These are phyloP conservation scores for Mycena chlorophos DNA, from an alignment of 768 basidiomycete species.

Conservation along the genomic window DNA sequence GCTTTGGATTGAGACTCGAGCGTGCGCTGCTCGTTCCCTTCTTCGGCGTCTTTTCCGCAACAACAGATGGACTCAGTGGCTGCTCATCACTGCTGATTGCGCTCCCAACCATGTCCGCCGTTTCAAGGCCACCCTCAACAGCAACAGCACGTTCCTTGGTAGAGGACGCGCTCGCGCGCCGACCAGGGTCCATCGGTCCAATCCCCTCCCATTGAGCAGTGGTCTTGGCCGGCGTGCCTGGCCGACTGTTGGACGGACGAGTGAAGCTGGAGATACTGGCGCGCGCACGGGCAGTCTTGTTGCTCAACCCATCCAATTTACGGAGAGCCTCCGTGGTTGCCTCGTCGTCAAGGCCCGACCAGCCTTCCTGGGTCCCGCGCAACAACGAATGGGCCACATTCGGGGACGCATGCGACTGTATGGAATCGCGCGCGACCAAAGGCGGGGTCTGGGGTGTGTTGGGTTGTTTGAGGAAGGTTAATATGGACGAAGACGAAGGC, in stretches of 20 bases:
- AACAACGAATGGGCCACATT: constrained; percentile 84
- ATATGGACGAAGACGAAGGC: constrained; percentile 86
- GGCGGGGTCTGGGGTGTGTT: constrained; percentile 39
- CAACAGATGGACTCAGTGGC: constrained; percentile 38
- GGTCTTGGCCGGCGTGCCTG: constrained; percentile 71
- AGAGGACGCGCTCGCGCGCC: constrained; percentile 36
- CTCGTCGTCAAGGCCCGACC: constrained; percentile 85
- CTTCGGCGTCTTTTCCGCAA: constrained; percentile 66
- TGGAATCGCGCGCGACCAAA: constrained; percentile 38
- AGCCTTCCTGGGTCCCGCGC: constrained; percentile 86
- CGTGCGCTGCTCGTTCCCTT: constrained; percentile 61
- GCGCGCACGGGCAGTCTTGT: constrained; percentile 72
- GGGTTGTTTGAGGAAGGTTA: constrained; percentile 71
- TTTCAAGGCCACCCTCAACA: constrained; percentile 38
- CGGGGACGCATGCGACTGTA: constrained; percentile 46
- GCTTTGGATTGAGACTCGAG: constrained; percentile 80
- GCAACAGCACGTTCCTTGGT: constrained; percentile 45
- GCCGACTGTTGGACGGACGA: constrained; percentile 66
- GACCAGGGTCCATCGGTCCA: constrained; percentile 39
- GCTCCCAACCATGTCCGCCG: constrained; percentile 42
- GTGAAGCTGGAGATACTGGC: constrained; percentile 76
- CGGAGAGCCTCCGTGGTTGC: constrained; percentile 88
- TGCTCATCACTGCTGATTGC: constrained; percentile 64
- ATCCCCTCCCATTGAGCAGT: constrained; percentile 78
- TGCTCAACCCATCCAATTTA: constrained; percentile 86